Base-by-base conservation (phyloP, 257 asterid species). In the Oldenlandia corymbosa region DNA sequence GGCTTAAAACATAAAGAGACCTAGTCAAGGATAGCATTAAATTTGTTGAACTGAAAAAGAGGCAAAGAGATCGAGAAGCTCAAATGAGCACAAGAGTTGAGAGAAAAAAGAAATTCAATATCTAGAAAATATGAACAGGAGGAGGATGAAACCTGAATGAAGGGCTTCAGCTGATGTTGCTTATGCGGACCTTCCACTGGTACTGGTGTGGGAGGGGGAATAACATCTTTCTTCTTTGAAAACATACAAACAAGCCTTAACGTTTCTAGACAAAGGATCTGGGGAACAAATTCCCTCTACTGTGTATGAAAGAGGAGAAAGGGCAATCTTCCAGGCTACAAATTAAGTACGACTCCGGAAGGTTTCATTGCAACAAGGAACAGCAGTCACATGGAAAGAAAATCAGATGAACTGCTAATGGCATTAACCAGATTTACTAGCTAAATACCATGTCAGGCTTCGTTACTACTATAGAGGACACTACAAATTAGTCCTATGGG, bases 121-220 rank as follows among this genome's bases (percentile, higher is more conserved):
- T 80, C 66, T 71, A 77, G 71, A 66, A 55, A 65, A 72, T 47
- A 58, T 37, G 68, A 50, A 65, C 71, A 65, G 42, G 68, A 53
- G 69, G 69, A 78, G 62, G 71, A 62, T 30, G 71, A 67, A 84
- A 75, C 78, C 74, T 58, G 84, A 75, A 64, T 50, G 20, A 65
- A 61, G 47, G 47, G 73, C 48, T 52, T 49, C 68, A 64, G 69
- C 75, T 60, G 79, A 21, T 68, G 83, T 64, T 77, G 78, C 76
- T 74, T 68, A 46, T 77, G 83, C 74, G 70, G 76, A 65, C 83
- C 83, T 68, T 77, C 82, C 75, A 76, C 78, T 68, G 87, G 84
- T 70, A 78, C 81, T 76, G 84, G 65, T 67, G 87, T 63, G 73
- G 80, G 79, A 78, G 81, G 82, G 80, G 76, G 75, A 53, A 74